Evolutionary conservation across 1,284 basidiomycete genomes (phyloP).

Genomic region (Bjerkandera adusta): DNA sequence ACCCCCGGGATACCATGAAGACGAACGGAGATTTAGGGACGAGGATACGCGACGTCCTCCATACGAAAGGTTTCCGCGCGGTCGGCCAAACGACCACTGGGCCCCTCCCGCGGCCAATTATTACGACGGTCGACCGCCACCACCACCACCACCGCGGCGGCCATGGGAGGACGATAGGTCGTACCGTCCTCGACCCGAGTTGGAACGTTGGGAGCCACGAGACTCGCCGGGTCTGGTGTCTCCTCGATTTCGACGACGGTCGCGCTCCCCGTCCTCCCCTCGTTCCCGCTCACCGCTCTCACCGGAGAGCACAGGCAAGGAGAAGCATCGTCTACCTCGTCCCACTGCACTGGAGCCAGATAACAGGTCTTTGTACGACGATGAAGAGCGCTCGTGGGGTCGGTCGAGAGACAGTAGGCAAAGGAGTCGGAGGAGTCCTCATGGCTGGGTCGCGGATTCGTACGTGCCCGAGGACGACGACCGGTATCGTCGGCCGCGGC

Average conservation of each 20-base stretch:
- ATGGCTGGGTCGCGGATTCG: slow-evolving; percentile 4
- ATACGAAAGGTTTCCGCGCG: slow-evolving; percentile 11
- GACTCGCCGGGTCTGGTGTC: slow-evolving; percentile 16
- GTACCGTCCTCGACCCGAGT: slow-evolving; percentile 19
- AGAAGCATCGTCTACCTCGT: slow-evolving; percentile 30
- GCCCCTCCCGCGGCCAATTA: slow-evolving; percentile 19
- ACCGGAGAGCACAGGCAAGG: slow-evolving; percentile 22
- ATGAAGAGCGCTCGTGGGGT: slow-evolving; percentile 18
- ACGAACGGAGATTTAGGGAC: slow-evolving; percentile 37
- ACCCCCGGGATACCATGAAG: slow-evolving; percentile 38
- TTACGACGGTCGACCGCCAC: slow-evolving; percentile 19
- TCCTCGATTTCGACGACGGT: slow-evolving; percentile 13
- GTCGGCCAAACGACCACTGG: slow-evolving; percentile 23
- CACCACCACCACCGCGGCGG: slow-evolving; percentile 17
- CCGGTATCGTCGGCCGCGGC: neutral
- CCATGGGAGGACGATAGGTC: slow-evolving; percentile 10
- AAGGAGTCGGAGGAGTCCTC: neutral
- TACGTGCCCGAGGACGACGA: slow-evolving; percentile 12
- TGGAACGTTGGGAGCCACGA: slow-evolving; percentile 16
- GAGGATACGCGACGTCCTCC: slow-evolving; percentile 27
- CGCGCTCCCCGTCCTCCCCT: slow-evolving; percentile 26
- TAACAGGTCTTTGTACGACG: slow-evolving; percentile 12
- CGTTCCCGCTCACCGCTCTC: slow-evolving; percentile 28
- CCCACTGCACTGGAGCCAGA: slow-evolving; percentile 21
- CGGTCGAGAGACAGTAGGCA: slow-evolving; percentile 1